Conservation (phyloP, 106 monocot genomes). For the Acanthochlamys bracteata region DNA sequence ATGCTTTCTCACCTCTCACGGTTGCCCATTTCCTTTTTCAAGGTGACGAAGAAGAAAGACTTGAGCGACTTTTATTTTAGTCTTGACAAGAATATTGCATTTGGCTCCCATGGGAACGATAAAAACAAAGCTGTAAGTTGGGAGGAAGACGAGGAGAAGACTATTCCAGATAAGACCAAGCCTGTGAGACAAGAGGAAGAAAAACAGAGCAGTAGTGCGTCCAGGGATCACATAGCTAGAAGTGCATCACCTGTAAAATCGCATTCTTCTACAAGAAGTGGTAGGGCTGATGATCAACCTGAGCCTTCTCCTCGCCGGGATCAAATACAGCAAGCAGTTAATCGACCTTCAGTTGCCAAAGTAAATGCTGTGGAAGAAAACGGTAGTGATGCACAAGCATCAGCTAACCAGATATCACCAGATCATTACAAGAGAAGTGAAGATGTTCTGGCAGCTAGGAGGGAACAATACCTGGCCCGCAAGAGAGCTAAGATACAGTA, state of each 20-base stretch:
- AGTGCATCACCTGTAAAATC: neutral
- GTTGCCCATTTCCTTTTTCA: neutral
- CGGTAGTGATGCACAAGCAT: constrained; percentile 9
- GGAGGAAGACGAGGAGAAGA: constrained; percentile 7
- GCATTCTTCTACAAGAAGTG: neutral
- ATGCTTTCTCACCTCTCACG: neutral
- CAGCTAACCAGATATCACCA: constrained; percentile 6
- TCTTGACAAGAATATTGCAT: constrained; percentile 76
- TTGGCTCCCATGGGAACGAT: constrained; percentile 36
- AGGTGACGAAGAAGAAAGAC: constrained; percentile 85
- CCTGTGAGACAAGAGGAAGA: constrained; percentile 5
- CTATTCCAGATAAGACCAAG: neutral
- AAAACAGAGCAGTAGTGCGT: neutral
- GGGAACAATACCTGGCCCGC: constrained; percentile 66
- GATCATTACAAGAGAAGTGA: constrained; percentile 45
- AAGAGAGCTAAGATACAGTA: constrained; percentile 55
- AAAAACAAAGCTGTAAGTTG: constrained; percentile 16
- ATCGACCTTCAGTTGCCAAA: neutral
- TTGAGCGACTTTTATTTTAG: constrained; percentile 81
- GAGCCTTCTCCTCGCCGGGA: neutral
- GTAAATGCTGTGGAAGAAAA: constrained; percentile 7
- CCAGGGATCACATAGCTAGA: neutral
- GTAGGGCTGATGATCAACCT: constrained; percentile 7
- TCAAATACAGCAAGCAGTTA: neutral
- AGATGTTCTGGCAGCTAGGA: constrained; percentile 68